Evolutionary conservation across 441 rosid species (phyloP).

Genomic region (Populus hybrid): DNA sequence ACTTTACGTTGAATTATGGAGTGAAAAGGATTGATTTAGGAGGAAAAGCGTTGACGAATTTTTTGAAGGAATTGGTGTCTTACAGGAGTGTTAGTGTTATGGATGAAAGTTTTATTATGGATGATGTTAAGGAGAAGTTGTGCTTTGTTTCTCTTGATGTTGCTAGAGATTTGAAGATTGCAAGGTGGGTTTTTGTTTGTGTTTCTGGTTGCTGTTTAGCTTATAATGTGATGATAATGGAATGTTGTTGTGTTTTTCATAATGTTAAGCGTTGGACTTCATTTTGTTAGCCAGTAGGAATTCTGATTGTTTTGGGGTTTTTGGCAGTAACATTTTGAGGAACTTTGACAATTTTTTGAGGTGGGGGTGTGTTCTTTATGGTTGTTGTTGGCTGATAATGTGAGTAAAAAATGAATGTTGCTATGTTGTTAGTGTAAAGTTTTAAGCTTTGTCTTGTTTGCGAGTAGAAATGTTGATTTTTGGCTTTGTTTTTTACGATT

Average conservation of each 20-base stretch:
- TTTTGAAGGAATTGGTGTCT: conserved; percentile 82
- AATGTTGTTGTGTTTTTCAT: too few species aligned
- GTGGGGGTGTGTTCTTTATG: too few species aligned
- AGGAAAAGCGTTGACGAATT: conserved; percentile 91
- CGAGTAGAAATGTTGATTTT: neutral
- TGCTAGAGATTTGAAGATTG: conserved; percentile 60
- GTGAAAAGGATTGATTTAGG: conserved; percentile 88
- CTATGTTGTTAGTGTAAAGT: neutral
- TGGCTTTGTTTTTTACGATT: neutral
- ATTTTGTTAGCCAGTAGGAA: too few species aligned
- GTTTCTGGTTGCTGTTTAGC: neutral
- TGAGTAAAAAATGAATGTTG: neutral
- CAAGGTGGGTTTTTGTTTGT: conserved; percentile 37
- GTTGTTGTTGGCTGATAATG: neutral
- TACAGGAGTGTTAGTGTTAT: conserved; percentile 76
- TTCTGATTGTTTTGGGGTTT: too few species aligned
- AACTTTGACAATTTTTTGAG: too few species aligned
- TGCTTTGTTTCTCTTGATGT: conserved; percentile 88
- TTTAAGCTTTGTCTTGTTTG: neutral
- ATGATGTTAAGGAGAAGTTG: conserved; percentile 93
- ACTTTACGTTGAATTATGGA: conserved; percentile 62
- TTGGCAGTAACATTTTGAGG: too few species aligned
- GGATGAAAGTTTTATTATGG: conserved; percentile 84
- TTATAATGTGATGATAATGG: neutral
- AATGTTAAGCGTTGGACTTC: too few species aligned